Evolutionary conservation across 163 green algal genomes (phyloP).

Genomic region (Scenedesmus sp.): DNA sequence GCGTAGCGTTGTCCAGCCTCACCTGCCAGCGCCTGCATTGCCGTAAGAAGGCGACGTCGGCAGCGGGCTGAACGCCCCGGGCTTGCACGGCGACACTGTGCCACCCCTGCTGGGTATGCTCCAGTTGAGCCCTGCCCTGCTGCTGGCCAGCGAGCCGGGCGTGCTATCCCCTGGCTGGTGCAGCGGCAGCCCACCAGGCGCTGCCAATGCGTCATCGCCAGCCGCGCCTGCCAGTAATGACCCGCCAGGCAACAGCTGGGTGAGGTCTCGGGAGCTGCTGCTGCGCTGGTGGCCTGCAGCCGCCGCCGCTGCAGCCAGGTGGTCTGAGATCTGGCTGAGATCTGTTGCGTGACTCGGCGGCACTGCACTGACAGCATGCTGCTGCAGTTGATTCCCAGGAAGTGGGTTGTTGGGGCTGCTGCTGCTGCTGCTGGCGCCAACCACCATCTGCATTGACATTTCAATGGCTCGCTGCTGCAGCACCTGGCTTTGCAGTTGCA

Average conservation of each 20-base stretch:
- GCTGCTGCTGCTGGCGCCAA: not conserved
- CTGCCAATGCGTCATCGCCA: not conserved
- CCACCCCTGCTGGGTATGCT: conserved; percentile 39
- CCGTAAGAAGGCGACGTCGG: conserved; percentile 15
- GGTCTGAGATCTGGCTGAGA: not conserved
- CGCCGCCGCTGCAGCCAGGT: not conserved
- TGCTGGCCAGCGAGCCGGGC: conserved; percentile 23
- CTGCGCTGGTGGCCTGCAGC: not conserved
- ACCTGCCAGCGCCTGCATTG: not conserved
- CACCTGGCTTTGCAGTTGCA: conserved; percentile 59
- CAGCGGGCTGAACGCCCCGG: not conserved
- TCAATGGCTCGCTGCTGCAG: conserved; percentile 61
- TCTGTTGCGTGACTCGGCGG: not conserved
- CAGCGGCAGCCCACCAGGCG: not conserved
- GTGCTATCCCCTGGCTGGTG: conserved; percentile 20
- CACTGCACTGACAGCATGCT: not conserved
- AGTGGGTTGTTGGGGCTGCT: not conserved
- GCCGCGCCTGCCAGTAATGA: not conserved
- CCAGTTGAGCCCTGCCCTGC: conserved; percentile 41
- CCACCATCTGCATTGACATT: conserved; percentile 51
- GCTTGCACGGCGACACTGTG: conserved; percentile 8
- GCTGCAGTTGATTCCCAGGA: not conserved
- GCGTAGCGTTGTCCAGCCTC: not conserved
- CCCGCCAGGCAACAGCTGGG: not conserved
- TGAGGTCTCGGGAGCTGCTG: conserved; percentile 4